Base-by-base conservation (phyloP, 2,329 filamentous ascomycete species). In the Sporothrix globosa region DNA sequence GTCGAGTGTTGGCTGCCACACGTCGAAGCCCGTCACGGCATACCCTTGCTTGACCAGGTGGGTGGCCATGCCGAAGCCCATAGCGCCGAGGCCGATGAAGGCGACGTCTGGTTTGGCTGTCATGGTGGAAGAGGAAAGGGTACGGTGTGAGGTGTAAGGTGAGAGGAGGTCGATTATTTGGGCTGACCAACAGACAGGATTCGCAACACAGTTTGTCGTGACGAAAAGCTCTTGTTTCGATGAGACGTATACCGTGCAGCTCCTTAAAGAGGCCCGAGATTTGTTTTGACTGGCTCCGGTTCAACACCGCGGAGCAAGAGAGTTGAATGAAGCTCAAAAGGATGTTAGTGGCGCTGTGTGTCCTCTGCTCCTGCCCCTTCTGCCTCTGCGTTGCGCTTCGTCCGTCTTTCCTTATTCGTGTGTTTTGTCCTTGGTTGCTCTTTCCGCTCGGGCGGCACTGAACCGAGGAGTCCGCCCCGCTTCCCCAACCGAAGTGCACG, bases 31-130 rank as follows among this genome's bases (percentile, higher is more conserved):
- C 27, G 87, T 89, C 30, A 93, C 90, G 34, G 81, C 72, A 78
- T 90, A 91, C 71, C 89, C 89, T 73, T 86, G 81, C 74, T 88
- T 87, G 75, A 92, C 82, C 60, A 93, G 86, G 77, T 92, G 86
- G 72, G 87, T 91, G 73, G 91, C 91, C 91, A 93, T 93, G 77
- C 91, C 91, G 78, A 92, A 91, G 77, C 91, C 91, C 91, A 93
- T 93, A 79, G 91, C 91, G 70, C 91, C 91, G 3, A 93, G 88
- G 82, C 91, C 91, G 73, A 91, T 89, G 80, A 92, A 92, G 73
- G 87, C 86, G 69, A 91, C 74, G 4, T 78, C 76, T 4, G 79
- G 78, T 72, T 82, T 83, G 7, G 74, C 21, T 65, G 78, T 71
- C 75, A 79, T 80, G 69, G 65, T 76, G 58, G 24, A 19, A 44